A percentile compares a stretch with the other conserved stretches of the same genome.
Conservation (phyloP, 2,329 filamentous ascomycete species). For the Fusarium redolens region DNA sequence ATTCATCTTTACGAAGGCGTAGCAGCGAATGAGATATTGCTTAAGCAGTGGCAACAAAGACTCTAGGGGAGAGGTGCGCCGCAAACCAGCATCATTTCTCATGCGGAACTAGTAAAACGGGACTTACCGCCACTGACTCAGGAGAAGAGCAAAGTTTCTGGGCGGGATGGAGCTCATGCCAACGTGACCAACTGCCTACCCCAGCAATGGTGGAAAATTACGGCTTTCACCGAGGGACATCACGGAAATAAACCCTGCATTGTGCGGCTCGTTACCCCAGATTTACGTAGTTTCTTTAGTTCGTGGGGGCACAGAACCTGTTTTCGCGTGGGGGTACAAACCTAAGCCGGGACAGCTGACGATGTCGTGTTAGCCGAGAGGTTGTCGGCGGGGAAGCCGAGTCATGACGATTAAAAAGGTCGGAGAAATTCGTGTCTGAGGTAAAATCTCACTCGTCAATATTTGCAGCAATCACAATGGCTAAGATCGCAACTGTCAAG, state of each 20-base stretch:
- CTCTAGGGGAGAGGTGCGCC: fast-evolving
- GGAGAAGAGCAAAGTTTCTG: neutral
- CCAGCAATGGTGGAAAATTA: neutral
- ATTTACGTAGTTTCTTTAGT: neutral
- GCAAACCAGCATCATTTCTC: fast-evolving
- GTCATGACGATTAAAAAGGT: neutral
- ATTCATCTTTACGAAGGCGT: neutral
- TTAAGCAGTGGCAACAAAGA: too few relatives aligned
- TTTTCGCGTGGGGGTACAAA: slow-evolving; percentile 12
- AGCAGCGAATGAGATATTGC: too few relatives aligned
- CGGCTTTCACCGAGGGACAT: neutral
- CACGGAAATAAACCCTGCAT: neutral
- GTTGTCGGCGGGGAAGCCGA: neutral
- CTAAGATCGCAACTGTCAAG: slow-evolving; percentile 62
- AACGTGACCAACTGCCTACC: neutral
- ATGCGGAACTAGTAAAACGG: neutral
- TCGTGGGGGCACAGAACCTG: slow-evolving; percentile 3
- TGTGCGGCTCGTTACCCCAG: neutral
- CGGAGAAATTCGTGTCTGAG: too few relatives aligned
- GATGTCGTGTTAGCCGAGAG: neutral
- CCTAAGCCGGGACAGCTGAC: neutral
- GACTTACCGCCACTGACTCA: neutral
- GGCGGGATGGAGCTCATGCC: neutral
- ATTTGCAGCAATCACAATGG: slow-evolving; percentile 37
- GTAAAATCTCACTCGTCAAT: neutral